Conservation (phyloP, 306 rosid species). For the Albizia julibrissin region DNA sequence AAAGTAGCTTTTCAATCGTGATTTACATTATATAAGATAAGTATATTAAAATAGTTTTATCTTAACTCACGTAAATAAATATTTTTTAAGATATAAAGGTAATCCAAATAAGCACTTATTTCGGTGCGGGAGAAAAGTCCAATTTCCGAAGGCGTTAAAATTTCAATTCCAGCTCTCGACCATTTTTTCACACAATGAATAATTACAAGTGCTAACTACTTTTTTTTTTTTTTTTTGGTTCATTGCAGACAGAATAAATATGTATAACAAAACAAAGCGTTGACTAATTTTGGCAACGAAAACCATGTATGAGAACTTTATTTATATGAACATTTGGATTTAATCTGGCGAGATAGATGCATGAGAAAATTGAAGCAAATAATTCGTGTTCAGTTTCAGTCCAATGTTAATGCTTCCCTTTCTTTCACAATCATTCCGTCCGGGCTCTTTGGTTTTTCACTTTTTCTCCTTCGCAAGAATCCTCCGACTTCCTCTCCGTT, state of each 20-base stretch:
- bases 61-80: too few relatives aligned
- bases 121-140: neutral
- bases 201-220: too few relatives aligned
- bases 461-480: constrained; percentile 28
- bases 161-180: neutral
- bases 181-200: too few relatives aligned
- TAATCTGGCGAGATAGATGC: neutral
- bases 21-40: too few relatives aligned
- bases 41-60: too few relatives aligned
- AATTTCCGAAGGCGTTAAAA: neutral
- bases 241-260: neutral
- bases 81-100: too few relatives aligned
- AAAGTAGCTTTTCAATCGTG: too few relatives aligned
- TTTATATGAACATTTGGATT: neutral
- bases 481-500: constrained; percentile 6
- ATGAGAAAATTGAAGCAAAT: neutral
- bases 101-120: too few relatives aligned
- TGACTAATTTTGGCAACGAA: neutral
- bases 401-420: constrained; percentile 28
- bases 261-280: neutral
- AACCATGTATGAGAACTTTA: neutral
- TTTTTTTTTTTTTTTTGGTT: neutral
- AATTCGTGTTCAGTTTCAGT: neutral
- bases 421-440: constrained; percentile 28
- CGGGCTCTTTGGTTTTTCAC: constrained; percentile 16